phyloP scores from a whole-genome alignment of 2,329 filamentous ascomycete species.

The Pyricularia pennisetigena region DNA sequence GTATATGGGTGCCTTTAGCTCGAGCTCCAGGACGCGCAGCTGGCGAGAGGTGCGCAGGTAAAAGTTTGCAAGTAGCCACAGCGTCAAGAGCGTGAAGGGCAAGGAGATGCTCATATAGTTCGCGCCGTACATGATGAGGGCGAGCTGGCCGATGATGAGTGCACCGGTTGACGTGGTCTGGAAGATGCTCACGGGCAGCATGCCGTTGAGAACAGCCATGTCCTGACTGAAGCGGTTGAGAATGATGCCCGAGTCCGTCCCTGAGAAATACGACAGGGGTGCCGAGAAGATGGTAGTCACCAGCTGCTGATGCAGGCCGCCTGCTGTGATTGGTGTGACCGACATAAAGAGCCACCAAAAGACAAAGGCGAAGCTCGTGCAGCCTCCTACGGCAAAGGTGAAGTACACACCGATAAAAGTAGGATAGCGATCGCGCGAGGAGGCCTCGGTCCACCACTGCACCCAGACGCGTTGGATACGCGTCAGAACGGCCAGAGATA shows the following conservation, averaged over 20 bases:
- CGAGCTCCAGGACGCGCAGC: slow-evolving; percentile 39
- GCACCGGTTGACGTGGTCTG: background rate
- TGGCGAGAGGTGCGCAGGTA: slow-evolving; percentile 43
- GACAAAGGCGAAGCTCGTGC: background rate
- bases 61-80: slow-evolving; percentile 35
- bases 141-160: slow-evolving; percentile 27
- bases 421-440: background rate
- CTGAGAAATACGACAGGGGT: slow-evolving; percentile 23
- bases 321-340: background rate
- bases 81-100: slow-evolving; percentile 26
- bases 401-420: background rate
- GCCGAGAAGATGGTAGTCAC: slow-evolving; percentile 8
- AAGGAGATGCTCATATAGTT: slow-evolving; percentile 32
- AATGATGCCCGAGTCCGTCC: slow-evolving; percentile 22
- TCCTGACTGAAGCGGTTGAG: slow-evolving; percentile 30
- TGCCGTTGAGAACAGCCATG: slow-evolving; percentile 17
- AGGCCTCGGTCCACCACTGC: background rate
- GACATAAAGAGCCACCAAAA: background rate
- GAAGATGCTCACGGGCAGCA: slow-evolving; percentile 12
- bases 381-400: background rate
- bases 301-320: background rate
- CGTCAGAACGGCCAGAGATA: background rate
- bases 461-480: background rate
- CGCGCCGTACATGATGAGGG: slow-evolving; percentile 32
- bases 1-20: slow-evolving; percentile 39